Base-by-base conservation (phyloP, 495 filamentous ascomycete genomes). In the Aspergillus coremiiformis region DNA sequence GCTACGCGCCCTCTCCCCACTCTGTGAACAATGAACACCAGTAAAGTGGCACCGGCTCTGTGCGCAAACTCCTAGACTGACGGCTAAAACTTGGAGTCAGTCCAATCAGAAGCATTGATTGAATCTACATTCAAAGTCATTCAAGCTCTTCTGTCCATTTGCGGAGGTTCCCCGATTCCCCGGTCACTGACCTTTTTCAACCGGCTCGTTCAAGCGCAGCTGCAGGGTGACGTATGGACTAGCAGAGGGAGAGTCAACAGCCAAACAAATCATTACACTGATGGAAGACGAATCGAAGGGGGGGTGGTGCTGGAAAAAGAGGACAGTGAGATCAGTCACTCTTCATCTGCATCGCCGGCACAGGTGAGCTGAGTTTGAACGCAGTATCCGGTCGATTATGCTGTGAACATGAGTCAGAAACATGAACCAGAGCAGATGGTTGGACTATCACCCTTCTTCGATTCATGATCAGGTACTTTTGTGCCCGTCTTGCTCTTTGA, bases 331-430 rank as follows among this genome's bases (percentile, higher is more conserved):
- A 56, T 50, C 48, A 48, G 37, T 56, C 54, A 56, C n/a, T 44
- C 54, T 47, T 52, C 48, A 12, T 24, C 26, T 44, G 32, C 53
- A 51, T 29, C 37, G 35, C 24, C 52, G 27, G 35, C 39, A 21
- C 41, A 54, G 22, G 52, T 24, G 44, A 43, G 23, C 15, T 32
- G 45, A 30, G 14, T 49, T 39, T 24, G 32, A 30, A 27, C 22
- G 14, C 32, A 49, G 29, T 21, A 47, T 47, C 29, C 27, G 44
- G 44, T 29, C 14, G 37, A 44, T 21, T 39, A 30, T 55, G 47
- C 47, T 50, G 46, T 39, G 35, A 55, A 55, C 53, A 41, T 55
- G 53, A 55, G 47, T 55, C 53, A 55, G 41, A 29, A 46, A 46
- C 47, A 30, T 55, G 53, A 27, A 41, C 10, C 1, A n/a, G 10